phyloP scores from a whole-genome alignment of 2,329 filamentous ascomycete genomes.

The Fusarium lateritium region DNA sequence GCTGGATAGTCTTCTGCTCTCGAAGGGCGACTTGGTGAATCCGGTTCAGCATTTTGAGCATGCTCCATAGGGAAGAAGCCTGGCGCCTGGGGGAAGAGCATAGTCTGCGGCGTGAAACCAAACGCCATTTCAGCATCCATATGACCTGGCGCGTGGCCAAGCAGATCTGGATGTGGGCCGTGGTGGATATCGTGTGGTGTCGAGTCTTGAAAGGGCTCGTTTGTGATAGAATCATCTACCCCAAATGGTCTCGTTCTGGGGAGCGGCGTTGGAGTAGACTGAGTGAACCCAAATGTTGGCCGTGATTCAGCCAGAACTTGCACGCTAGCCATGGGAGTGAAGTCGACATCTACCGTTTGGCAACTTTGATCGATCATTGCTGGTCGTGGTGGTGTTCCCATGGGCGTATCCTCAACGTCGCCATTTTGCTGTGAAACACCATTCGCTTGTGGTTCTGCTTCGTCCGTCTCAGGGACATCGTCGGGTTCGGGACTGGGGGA shows the following conservation, averaged over 20 bases:
- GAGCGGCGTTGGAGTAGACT: conserved; percentile 45
- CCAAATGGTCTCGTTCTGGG: conserved; percentile 41
- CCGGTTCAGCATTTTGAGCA: conserved; percentile 13
- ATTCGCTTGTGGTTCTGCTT: conserved; percentile 8
- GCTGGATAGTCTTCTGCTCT: conserved; percentile 42
- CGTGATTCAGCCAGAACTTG: conserved; percentile 50
- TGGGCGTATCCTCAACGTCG: conserved; percentile 25
- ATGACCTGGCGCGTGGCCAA: conserved; percentile 28
- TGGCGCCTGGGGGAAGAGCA: conserved; percentile 37
- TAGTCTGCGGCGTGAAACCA: conserved; percentile 36
- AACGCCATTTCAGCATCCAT: conserved; percentile 34
- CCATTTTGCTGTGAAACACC: conserved; percentile 14
- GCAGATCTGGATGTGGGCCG: conserved; percentile 18
- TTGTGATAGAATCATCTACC: conserved; percentile 14
- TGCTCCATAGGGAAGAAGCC: conserved; percentile 27
- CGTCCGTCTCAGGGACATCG: conserved; percentile 42
- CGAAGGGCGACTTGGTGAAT: conserved; percentile 16
- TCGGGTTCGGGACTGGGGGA: conserved; percentile 78
- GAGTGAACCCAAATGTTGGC: conserved; percentile 44
- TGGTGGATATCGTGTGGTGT: conserved; percentile 15
- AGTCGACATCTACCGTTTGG: conserved; percentile 53
- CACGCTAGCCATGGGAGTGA: conserved; percentile 49
- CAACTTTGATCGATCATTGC: conserved; percentile 56
- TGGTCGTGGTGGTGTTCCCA: conserved; percentile 42
- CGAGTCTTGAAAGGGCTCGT: conserved; percentile 23